Base-by-base conservation (phyloP, 768 basidiomycete species). In the Exidia glandulosa region DNA sequence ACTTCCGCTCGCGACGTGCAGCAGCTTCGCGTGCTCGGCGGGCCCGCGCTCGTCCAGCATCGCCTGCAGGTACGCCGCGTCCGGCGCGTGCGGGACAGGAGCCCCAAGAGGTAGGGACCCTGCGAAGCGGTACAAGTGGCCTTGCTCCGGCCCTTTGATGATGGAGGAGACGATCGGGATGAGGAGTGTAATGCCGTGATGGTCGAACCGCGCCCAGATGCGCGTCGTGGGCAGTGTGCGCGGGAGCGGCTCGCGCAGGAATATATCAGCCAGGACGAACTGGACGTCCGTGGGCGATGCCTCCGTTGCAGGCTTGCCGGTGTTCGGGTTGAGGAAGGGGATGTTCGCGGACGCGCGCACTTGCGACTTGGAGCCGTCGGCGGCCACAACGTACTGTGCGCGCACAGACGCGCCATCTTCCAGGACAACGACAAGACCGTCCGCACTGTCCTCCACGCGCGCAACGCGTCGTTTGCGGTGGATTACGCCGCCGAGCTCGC, bases 201-300 rank as follows among this genome's bases (percentile, higher is more conserved):
- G 55, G 6, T 71, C 30, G 50, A 54, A 29, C 12, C 23, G 68
- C 34, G 72, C 55, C 12, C 70, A 69, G 32, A 62, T 63, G 27
- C 71, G 63, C 32, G 66, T 65, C 30, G 64, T 56, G 2, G 60
- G 62, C 19, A 72, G 64, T 3, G 65, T 36, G 12, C 63, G 56
- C 13, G 70, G 67, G 6, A 67, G 66, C 10, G 69, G 65, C 29
- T 66, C 63, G 4, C 68, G 62, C 61, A 81, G 72, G 0, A 66
- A 70, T 41, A 82, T 70, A 62, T 81, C 81, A 1, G 78, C 81
- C 57, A 81, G 66, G 31, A 77, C 65, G 69, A 80, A 71, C 55
- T 79, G 77, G 2, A 68, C 58, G 12, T 77, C 62, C 16, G 61
- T 67, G 47, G 70, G 73, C 23, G 68, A 59, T 2, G 63, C 56